These are phyloP conservation scores for Acanthamoeba quina DNA, from an alignment of 208 protist species.

Conservation along the genomic window DNA sequence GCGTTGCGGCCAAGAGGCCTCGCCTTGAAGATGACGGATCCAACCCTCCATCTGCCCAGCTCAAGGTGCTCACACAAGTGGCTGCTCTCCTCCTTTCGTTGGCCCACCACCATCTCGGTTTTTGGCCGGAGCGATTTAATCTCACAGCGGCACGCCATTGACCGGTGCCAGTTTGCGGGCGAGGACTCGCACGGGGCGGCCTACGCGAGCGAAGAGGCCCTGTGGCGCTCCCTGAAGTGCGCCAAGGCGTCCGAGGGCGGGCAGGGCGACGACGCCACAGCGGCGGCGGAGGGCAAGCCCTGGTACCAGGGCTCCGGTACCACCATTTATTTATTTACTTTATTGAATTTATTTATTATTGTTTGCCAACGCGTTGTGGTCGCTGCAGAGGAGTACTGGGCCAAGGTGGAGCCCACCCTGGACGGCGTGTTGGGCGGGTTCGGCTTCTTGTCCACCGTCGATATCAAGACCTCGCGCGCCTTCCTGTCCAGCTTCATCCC, in stretches of 20 bases:
- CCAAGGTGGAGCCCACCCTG: constrained; percentile 35
- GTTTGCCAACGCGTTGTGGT: not conserved
- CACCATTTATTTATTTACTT: too few relatives aligned
- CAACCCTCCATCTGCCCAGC: not conserved
- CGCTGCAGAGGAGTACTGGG: constrained; percentile 57
- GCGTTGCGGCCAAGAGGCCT: not conserved
- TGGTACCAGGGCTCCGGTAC: constrained; percentile 63
- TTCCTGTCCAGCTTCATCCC: constrained; percentile 56
- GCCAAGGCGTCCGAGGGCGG: not conserved
- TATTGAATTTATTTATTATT: not conserved
- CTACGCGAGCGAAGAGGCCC: constrained; percentile 16
- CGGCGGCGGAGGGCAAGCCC: not conserved
- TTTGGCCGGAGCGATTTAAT: not conserved
- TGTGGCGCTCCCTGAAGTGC: constrained; percentile 35
- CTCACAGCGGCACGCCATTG: not conserved
- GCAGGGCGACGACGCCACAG: not conserved
- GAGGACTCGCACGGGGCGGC: not conserved
- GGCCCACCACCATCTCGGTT: not conserved
- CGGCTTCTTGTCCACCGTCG: constrained; percentile 59
- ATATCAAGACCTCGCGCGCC: constrained; percentile 44
- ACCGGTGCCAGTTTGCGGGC: not conserved
- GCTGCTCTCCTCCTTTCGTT: not conserved
- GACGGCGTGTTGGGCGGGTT: constrained; percentile 65
- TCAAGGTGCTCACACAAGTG: not conserved
- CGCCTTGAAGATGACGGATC: not conserved